These are phyloP conservation scores for Mycena haematopus DNA, from an alignment of 768 basidiomycete genomes.

Conservation along the genomic window DNA sequence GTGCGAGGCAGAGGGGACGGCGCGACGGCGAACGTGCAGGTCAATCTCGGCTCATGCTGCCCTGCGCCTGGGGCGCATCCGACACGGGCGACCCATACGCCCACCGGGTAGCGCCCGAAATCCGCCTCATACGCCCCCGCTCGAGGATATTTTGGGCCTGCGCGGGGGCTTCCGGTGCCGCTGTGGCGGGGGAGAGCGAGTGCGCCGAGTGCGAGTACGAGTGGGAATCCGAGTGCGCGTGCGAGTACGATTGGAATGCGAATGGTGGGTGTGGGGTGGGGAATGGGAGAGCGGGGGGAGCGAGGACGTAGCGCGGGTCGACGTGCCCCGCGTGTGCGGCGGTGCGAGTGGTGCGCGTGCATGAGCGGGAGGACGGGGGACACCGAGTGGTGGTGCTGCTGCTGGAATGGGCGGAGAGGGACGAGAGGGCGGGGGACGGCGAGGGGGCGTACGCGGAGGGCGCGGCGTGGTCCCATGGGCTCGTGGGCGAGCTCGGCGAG, in stretches of 20 bases:
- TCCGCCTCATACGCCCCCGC: not conserved
- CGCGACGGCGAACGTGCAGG: too few species aligned
- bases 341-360: slow-evolving; percentile 8
- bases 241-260: too few species aligned
- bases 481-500: not conserved
- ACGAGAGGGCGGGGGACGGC: not conserved
- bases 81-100: too few species aligned
- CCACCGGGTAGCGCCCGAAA: not conserved
- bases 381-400: not conserved
- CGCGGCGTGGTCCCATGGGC: not conserved
- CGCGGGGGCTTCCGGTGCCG: not conserved
- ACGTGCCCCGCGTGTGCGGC: not conserved
- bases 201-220: not conserved
- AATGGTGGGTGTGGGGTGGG: not conserved
- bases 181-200: not conserved
- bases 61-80: too few species aligned
- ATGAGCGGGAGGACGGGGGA: not conserved
- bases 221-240: too few species aligned
- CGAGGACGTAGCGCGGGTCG: slow-evolving; percentile 23
- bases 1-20: not conserved
- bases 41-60: too few species aligned
- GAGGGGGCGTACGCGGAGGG: not conserved
- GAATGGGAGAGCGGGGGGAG: not conserved
- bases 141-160: not conserved
- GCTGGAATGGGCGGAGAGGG: not conserved